A percentile compares a stretch with the other conserved stretches of the same genome.
Conservation (phyloP, 2,329 filamentous ascomycete genomes). For the Colletotrichum chrysophilum region DNA sequence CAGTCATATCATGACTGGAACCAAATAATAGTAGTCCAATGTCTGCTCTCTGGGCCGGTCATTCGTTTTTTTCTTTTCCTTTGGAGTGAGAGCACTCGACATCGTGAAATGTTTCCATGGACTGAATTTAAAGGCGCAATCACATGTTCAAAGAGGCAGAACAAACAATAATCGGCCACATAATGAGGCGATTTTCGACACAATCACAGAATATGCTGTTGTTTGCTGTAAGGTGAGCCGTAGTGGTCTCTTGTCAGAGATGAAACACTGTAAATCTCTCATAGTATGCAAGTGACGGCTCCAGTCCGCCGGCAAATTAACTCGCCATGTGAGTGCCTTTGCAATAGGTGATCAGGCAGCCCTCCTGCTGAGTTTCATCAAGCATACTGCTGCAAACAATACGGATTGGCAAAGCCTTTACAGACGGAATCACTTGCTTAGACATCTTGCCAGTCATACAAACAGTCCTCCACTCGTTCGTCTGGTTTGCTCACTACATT, state of each 20-base stretch:
- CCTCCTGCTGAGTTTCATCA: neutral
- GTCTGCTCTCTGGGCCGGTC: fast-evolving
- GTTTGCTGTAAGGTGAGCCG: neutral
- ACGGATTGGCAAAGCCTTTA: neutral
- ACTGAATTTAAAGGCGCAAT: neutral
- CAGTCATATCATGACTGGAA: neutral
- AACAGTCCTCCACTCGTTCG: neutral
- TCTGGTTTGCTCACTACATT: neutral
- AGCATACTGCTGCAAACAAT: neutral
- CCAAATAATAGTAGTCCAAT: neutral
- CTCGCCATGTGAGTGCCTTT: neutral
- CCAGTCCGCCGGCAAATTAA: neutral
- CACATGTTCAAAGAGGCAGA: neutral
- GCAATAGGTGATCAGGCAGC: neutral
- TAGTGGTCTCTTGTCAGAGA: neutral
- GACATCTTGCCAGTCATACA: neutral
- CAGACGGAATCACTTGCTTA: neutral
- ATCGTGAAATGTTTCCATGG: neutral
- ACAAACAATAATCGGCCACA: neutral
- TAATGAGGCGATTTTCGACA: neutral
- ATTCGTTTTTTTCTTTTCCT: neutral
- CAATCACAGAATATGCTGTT: neutral
- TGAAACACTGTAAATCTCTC: neutral
- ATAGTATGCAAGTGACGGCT: fast-evolving
- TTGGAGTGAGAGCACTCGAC: neutral